Conservation (phyloP, 805 yeast genomes). For the Pichia cabralensis region DNA sequence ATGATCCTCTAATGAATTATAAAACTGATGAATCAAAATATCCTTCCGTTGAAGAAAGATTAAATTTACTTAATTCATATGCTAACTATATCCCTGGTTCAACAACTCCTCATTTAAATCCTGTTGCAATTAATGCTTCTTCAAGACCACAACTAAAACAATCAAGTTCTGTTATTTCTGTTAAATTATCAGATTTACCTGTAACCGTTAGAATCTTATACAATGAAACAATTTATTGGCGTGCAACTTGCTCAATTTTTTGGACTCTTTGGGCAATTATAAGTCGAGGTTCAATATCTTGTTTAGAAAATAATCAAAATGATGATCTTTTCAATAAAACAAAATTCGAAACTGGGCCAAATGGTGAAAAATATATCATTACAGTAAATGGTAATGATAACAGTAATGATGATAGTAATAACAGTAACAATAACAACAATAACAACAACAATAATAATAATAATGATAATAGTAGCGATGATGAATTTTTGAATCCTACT, state of each 20-base stretch:
- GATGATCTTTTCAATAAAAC: constrained; percentile 13
- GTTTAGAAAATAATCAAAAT: not conserved
- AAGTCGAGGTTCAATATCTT: constrained; percentile 17
- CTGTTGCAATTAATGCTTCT: constrained; percentile 10
- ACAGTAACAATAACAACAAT: constrained; percentile 17
- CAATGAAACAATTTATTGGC: constrained; percentile 66
- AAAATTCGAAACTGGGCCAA: constrained; percentile 39
- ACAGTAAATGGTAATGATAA: too few relatives aligned
- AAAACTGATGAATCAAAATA: constrained; percentile 44
- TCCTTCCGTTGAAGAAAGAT: constrained; percentile 61
- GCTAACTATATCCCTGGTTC: constrained; percentile 45
- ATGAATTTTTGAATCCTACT: constrained; percentile 22
- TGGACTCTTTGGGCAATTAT: constrained; percentile 94
- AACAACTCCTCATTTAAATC: constrained; percentile 17
- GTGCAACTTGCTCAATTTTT: constrained; percentile 64
- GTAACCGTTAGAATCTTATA: constrained; percentile 38
- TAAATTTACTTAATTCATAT: constrained; percentile 69
- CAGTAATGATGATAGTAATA: constrained; percentile 22
- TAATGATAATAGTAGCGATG: constrained; percentile 18
- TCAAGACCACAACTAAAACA: constrained; percentile 6
- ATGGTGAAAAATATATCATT: constrained; percentile 38
- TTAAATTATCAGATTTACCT: constrained; percentile 26
- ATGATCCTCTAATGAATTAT: constrained; percentile 45
- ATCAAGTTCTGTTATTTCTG: constrained; percentile 23
- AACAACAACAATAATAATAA: constrained; percentile 19